These are phyloP conservation scores for Curvularia sp. DNA, from an alignment of 2,329 filamentous ascomycete species.

Conservation along the genomic window DNA sequence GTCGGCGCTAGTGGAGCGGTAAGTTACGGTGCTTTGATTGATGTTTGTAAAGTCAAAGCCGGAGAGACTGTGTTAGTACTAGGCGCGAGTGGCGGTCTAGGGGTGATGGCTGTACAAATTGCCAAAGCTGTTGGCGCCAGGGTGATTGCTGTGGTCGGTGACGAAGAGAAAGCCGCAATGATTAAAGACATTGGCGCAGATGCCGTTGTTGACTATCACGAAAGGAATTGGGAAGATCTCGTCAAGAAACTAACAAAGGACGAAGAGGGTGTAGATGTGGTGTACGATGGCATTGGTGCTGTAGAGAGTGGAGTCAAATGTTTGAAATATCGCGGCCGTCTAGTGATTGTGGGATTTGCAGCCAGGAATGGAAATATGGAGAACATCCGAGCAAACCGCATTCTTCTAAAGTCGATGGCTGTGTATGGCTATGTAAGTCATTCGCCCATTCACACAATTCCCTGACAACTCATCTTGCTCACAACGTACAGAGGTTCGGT, in stretches of 20 bases:
- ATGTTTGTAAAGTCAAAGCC: slow-evolving; percentile 50
- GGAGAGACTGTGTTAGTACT: slow-evolving; percentile 63
- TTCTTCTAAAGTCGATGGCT: slow-evolving; percentile 34
- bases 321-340: slow-evolving; percentile 60
- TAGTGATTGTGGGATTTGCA: slow-evolving; percentile 67
- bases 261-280: slow-evolving; percentile 62
- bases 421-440: slow-evolving; percentile 36
- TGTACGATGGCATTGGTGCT: slow-evolving; percentile 65
- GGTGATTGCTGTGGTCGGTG: slow-evolving; percentile 62
- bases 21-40: slow-evolving; percentile 59
- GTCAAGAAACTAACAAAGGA: slow-evolving; percentile 57
- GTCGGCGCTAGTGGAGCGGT: slow-evolving; percentile 62
- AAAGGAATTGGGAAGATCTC: slow-evolving; percentile 58
- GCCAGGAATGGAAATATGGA: slow-evolving; percentile 62
- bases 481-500: slow-evolving; percentile 59
- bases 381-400: slow-evolving; percentile 31
- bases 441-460: not conserved
- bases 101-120: slow-evolving; percentile 64
- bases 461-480: slow-evolving; percentile 1
- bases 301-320: slow-evolving; percentile 63
- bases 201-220: slow-evolving; percentile 53
- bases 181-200: slow-evolving; percentile 53
- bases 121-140: slow-evolving; percentile 60
- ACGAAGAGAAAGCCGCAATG: slow-evolving; percentile 54
- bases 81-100: slow-evolving; percentile 63